Percentiles rank a stretch among this genome's conserved stretches.
These are phyloP conservation scores for Acacia pycnantha DNA, from an alignment of 331 rosid genomes.

Conservation along the genomic window DNA sequence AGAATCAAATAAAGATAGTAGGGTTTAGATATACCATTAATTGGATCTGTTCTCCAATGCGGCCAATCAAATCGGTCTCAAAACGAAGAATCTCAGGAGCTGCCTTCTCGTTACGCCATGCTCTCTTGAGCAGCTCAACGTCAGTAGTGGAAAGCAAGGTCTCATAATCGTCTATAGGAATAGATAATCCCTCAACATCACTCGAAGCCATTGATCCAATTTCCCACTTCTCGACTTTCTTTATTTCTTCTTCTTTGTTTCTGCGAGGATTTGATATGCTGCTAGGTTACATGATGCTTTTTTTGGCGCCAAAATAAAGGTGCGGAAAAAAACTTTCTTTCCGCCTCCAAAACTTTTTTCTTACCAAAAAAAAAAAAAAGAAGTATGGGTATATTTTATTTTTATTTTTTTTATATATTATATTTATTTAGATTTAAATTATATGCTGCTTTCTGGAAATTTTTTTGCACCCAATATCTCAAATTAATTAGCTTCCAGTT, in stretches of 20 bases:
- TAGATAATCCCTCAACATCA: conserved; percentile 31
- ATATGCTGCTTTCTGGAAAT: no score
- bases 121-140: conserved; percentile 80
- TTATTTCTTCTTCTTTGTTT: background rate
- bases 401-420: no score
- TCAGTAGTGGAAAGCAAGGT: conserved; percentile 61
- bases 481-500: no score
- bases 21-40: conserved; percentile 55
- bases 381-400: no score
- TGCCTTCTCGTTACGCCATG: conserved; percentile 91
- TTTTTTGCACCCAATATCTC: no score
- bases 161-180: conserved; percentile 56
- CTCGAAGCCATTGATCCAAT: conserved; percentile 46
- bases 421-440: no score
- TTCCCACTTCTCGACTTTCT: background rate
- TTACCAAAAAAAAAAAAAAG: no score
- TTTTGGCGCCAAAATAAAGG: conserved; percentile 38
- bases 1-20: conserved; percentile 2
- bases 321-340: background rate
- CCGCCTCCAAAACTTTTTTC: no score
- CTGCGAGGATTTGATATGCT: background rate
- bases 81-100: conserved; percentile 83
- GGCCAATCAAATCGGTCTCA: conserved; percentile 55
- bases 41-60: conserved; percentile 65
- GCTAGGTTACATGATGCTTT: background rate